phyloP scores from a whole-genome alignment of 331 rosid species.

The Stylosanthes scabra region DNA sequence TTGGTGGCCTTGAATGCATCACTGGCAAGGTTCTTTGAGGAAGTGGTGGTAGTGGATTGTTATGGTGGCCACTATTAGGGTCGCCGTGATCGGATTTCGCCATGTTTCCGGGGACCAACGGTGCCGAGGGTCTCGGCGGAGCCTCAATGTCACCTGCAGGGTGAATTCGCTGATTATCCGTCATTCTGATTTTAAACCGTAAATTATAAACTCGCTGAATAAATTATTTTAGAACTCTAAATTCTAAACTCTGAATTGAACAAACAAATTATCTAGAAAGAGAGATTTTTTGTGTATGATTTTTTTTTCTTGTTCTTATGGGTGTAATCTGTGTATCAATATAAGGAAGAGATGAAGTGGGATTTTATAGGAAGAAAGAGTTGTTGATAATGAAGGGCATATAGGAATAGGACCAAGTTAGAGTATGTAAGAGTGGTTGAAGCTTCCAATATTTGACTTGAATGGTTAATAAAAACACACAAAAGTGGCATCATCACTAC shows the following conservation, averaged over 20 bases:
- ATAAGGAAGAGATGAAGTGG: background rate
- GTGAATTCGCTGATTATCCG: slow-evolving; percentile 55
- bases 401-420: slow-evolving; percentile 25
- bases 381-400: background rate
- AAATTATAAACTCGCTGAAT: too few species aligned
- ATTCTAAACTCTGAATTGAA: too few species aligned
- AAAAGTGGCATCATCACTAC: background rate
- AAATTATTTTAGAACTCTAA: too few species aligned
- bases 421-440: slow-evolving; percentile 18
- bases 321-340: background rate
- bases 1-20: slow-evolving; percentile 65
- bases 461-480: slow-evolving; percentile 16
- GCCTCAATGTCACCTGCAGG: slow-evolving; percentile 73
- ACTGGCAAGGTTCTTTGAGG: slow-evolving; percentile 50
- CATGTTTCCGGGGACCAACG: slow-evolving; percentile 54
- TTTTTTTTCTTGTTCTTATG: too few species aligned
- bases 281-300: too few species aligned
- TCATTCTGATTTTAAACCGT: background rate
- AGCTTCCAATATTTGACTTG: slow-evolving; percentile 43
- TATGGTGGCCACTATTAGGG: background rate
- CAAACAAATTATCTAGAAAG: too few species aligned
- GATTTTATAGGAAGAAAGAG: background rate
- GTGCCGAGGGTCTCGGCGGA: slow-evolving; percentile 50
- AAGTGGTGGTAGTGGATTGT: slow-evolving; percentile 29
- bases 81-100: slow-evolving; percentile 54